Evolutionary conservation across 1,284 basidiomycete genomes (phyloP), one percentile per base, ranked within the genome.

Genomic region (Butyriboletus regius): DNA sequence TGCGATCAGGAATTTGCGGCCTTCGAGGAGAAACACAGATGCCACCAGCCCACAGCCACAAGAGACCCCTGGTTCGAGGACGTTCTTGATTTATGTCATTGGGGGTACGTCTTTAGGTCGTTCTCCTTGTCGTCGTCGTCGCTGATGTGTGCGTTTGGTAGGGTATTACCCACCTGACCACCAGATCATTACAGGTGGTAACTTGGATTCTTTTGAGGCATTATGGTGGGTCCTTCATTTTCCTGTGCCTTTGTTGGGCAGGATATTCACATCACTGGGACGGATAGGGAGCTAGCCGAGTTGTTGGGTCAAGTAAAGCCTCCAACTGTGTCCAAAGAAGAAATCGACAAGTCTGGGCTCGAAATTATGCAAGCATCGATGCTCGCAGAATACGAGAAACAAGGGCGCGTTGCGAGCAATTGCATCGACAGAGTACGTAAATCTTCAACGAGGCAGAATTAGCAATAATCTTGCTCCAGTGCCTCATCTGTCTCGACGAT

Each of bases 81-180:
- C 85, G 22, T 88, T 87, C 68, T 72, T 88, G 67, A 88, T 88
- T 49, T 88, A 87, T 67, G 85, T 88, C 54, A 86, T 88, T 61
- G 85, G 85, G 51, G 85, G 84, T 79, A 51, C 53, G 70, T 62
- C 34, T 44, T 20, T 39, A 28, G 29, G 41, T 54, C 28, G 13
- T 7, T 34, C 14, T 38, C 35, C 1, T 26, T 28, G 13, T 14
- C 3, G 15, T 49, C 3, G 15, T 49, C 31, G 12, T 48, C 48
- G 34, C 40, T 61, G 48, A 55, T 36, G 32, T 49, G 20, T 37
- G 44, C 26, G 20, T 32, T 32, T 44, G 34, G 9, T 58, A 81
- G 90, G 89, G 17, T 90, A 91, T 62, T 94, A 92, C 63, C 88
- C 90, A 1, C 85, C 85, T 20, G 82, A 88, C 54, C 90, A 93